Evolutionary conservation across 2,329 filamentous ascomycete genomes (phyloP), one percentile per base, ranked within the genome.

Genomic region (Parastagonospora avenae): DNA sequence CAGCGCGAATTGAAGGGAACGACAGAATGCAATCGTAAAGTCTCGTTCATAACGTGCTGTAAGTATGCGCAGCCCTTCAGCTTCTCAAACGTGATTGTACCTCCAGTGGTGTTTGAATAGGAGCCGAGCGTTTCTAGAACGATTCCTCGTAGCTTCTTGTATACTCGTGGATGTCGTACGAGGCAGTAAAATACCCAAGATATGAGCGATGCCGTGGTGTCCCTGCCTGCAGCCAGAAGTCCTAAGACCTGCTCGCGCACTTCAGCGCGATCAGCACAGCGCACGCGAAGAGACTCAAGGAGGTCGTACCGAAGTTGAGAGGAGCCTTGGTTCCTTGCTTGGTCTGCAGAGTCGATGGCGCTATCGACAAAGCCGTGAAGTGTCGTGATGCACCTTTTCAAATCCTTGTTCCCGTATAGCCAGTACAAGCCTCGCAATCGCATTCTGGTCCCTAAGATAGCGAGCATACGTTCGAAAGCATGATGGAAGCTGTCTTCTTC

Each of bases 171-270:
- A 35, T 78, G 30, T 14, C 33, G 12, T 2, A 36, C 33, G 14
- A 36, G 33, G n/a, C n/a, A 14, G 12, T 14, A 36, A 33, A 77
- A 76, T 4, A 81, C 68, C 52, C 77, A 77, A 50, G 77, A 78
- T 45, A 84, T 42, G n/a, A 54, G 51, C 10, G 47, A 50, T 2
- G 51, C 51, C 4, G 51, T 84, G 1, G 81, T 83, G 58, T 84
- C 82, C 10, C 80, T 77, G 12, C 80, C 80, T 2, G 81, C 81
- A 8, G 82, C 71, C 8, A 83, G 71, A 50, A 83, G 77, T 56
- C 80, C 80, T 35, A 82, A 70, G 7, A 80, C 66, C 51, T 83
- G 78, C 14, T 45, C 51, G 9, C 42, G 19, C 5, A 24, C 19
- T 24, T 24, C 19, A 3, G 19, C 19, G 19, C 19, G 19, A 24